Base-by-base conservation (phyloP, 169 alveolate species). In the Plasmodium inui region DNA sequence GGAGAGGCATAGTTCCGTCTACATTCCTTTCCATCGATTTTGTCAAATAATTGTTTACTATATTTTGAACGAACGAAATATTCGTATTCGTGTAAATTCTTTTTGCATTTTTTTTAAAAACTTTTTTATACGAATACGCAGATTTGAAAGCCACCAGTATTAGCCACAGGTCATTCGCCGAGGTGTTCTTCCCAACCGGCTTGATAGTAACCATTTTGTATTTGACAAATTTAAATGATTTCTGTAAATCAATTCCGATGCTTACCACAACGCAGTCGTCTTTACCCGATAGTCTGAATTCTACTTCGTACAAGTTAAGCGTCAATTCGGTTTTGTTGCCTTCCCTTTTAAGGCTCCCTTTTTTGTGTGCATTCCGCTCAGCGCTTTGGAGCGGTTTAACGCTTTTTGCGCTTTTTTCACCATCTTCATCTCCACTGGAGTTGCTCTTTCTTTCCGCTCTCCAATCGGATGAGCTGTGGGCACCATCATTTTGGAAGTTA, bases 221-320 rank as follows among this genome's bases (percentile, higher is more conserved):
- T 53, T 88, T 88, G n/a, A 78, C 89, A 30, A 37, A 67, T 50
- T 30, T 78, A 22, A 79, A 61, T 17, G 44, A 44, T n/a, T 17
- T 80, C 46, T 88, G 88, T 53, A 88, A 37, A 88, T 88, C 53
- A 6, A 7, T 61, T 12, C 46, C 86, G 50, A 88, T 88, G 14
- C 30, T 79, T 0, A 88, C 8, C n/a, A 88, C 55, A n/a, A 88
- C 82, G 26, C 82, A 78, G 53, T 88, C 89, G 8, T 88, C 82
- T 76, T 88, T 88, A 39, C 32, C 41, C 30, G 84, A 72, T 32
- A 88, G 37, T 79, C 94, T 28, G 83, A 88, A 88, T 17, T 88
- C 94, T n/a, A 88, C 90, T 67, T 88, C 94, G 32, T 88, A 79
- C 50, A 70, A 78, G 72, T 88, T 88, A 14, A 88, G 81, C 12